phyloP scores from a whole-genome alignment of 768 basidiomycete species.

The Mycena polygramma region DNA sequence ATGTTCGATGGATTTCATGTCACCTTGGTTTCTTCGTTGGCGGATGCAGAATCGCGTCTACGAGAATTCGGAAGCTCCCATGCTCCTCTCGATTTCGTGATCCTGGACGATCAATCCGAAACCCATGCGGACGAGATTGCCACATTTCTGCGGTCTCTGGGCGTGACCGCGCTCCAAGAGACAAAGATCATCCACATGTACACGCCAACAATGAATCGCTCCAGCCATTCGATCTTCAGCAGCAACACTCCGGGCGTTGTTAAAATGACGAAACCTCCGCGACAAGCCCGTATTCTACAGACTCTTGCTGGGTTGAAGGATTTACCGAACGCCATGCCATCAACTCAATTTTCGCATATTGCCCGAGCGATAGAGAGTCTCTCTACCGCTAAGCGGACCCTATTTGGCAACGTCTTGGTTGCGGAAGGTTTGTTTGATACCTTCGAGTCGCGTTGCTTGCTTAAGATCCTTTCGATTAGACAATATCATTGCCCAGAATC shows the following conservation, averaged over 20 bases:
- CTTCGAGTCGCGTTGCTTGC: not conserved
- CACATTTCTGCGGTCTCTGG: constrained; percentile 58
- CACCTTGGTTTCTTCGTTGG: constrained; percentile 56
- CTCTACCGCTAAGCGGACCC: constrained; percentile 62
- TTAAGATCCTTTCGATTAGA: constrained; percentile 53
- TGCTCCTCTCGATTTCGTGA: constrained; percentile 69
- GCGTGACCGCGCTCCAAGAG: constrained; percentile 55
- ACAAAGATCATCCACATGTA: constrained; percentile 80
- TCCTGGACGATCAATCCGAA: constrained; percentile 78
- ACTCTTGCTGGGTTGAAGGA: constrained; percentile 72
- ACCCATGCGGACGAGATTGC: constrained; percentile 68
- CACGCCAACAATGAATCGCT: constrained; percentile 74
- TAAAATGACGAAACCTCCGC: constrained; percentile 80
- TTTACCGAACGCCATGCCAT: constrained; percentile 58
- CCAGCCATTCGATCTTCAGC: constrained; percentile 65
- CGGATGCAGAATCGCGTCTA: constrained; percentile 61
- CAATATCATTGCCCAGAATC: constrained; percentile 77
- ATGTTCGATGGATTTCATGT: constrained; percentile 71
- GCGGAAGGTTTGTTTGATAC: constrained; percentile 68
- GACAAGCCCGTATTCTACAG: constrained; percentile 70
- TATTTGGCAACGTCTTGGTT: constrained; percentile 77
- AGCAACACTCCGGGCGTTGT: constrained; percentile 67
- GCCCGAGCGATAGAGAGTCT: constrained; percentile 61
- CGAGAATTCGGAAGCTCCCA: constrained; percentile 46
- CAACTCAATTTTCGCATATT: constrained; percentile 52